Conservation (phyloP, 1,139 yeast genomes). For the Hansenula sp. region DNA sequence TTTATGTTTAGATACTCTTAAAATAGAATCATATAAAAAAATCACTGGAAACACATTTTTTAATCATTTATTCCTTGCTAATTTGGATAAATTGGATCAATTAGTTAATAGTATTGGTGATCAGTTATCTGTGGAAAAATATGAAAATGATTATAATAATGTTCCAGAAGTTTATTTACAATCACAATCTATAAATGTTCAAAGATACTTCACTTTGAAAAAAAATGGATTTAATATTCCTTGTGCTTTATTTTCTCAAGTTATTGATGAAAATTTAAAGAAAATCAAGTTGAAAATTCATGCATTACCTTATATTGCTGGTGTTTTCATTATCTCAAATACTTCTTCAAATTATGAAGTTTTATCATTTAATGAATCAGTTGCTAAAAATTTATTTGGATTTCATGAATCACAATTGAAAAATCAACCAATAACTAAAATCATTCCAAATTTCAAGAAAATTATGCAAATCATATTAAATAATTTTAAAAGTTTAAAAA, state of each 20-base stretch:
- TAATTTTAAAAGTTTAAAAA: conserved; percentile 36
- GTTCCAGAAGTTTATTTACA: conserved; percentile 37
- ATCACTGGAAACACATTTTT: conserved; percentile 28
- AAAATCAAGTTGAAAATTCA: conserved; percentile 59
- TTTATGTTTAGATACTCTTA: conserved; percentile 8
- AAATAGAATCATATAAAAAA: conserved; percentile 19
- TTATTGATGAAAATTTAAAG: conserved; percentile 42
- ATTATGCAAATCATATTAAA: conserved; percentile 47
- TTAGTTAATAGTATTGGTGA: conserved; percentile 26
- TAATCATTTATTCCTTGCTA: conserved; percentile 19
- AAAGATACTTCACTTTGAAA: conserved; percentile 61
- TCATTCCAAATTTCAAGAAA: conserved; percentile 64
- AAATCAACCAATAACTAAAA: conserved; percentile 46
- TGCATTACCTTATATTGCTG: conserved; percentile 83
- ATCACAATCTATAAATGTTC: conserved; percentile 42
- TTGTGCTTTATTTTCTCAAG: conserved; percentile 66
- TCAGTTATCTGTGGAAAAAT: conserved; percentile 26
- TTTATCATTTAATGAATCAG: conserved; percentile 72
- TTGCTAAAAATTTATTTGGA: conserved; percentile 78
- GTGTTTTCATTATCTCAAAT: conserved; percentile 69
- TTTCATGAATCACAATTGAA: conserved; percentile 43
- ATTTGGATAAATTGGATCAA: conserved; percentile 22
- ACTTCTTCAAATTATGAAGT: conserved; percentile 34
- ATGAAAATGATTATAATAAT: conserved; percentile 24
- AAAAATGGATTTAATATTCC: conserved; percentile 47